phyloP scores from a whole-genome alignment of 2,329 filamentous ascomycete species.

The Parascedosporium putredinis region DNA sequence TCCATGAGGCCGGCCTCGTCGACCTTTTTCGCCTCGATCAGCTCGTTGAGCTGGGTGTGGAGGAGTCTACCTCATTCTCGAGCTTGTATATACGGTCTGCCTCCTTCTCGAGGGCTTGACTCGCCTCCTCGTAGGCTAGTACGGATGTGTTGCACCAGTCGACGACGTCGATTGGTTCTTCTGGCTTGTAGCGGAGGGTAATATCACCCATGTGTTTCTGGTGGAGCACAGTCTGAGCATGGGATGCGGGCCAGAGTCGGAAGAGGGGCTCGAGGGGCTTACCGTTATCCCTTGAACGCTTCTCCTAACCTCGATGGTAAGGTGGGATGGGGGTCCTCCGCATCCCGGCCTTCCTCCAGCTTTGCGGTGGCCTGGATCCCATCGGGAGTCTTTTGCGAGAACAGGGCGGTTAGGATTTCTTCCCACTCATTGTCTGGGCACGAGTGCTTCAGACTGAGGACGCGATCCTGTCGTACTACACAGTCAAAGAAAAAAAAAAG shows the following conservation, averaged over 20 bases:
- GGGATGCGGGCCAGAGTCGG: background rate
- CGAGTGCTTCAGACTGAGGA: slow-evolving; percentile 34
- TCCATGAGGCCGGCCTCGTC: slow-evolving; percentile 57
- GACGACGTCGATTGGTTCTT: slow-evolving; percentile 53
- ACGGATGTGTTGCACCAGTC: slow-evolving; percentile 59
- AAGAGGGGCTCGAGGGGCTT: slow-evolving; percentile 19
- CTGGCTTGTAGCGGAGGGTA: slow-evolving; percentile 41
- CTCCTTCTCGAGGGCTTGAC: slow-evolving; percentile 30
- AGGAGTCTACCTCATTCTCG: slow-evolving; percentile 47
- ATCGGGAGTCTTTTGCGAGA: slow-evolving; percentile 40
- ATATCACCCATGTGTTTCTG: slow-evolving; percentile 63
- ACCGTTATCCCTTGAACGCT: slow-evolving; percentile 60
- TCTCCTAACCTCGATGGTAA: slow-evolving; percentile 50
- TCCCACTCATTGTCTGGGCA: slow-evolving; percentile 55
- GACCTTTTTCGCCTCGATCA: slow-evolving; percentile 54
- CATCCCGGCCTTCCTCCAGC: slow-evolving; percentile 33
- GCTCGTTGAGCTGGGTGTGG: slow-evolving; percentile 52
- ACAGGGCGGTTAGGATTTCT: slow-evolving; percentile 42
- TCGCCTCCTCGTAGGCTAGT: slow-evolving; percentile 33
- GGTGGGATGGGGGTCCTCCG: slow-evolving; percentile 28
- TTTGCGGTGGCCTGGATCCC: slow-evolving; percentile 52
- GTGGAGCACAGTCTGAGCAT: background rate
- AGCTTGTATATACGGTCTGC: slow-evolving; percentile 34
- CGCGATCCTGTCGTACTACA: slow-evolving; percentile 32
- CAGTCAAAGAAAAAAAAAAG: background rate